A percentile compares a stretch with the other conserved stretches of the same genome.
Evolutionary conservation across 192 early-diverging fungal species (phyloP).

Genomic region (Rhizophagus sp.): DNA sequence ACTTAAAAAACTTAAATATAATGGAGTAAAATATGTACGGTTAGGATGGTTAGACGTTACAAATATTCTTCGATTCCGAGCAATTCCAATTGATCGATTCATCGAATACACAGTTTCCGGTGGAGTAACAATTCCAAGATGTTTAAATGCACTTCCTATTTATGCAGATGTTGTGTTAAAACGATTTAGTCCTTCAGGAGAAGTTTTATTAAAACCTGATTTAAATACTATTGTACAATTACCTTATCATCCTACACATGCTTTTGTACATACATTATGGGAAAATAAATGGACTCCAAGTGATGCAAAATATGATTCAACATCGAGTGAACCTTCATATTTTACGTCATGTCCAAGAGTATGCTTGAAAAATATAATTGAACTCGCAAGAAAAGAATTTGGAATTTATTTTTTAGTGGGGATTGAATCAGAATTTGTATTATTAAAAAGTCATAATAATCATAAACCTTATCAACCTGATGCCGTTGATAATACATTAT

Average conservation of each 20-base stretch:
- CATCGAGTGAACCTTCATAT: neutral
- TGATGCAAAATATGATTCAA: neutral
- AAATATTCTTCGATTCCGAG: conserved; percentile 4
- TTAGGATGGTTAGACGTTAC: neutral
- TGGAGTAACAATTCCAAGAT: neutral
- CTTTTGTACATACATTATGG: neutral
- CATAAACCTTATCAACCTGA: neutral
- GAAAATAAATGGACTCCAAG: conserved; percentile 9
- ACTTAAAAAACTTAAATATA: neutral
- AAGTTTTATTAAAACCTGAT: conserved; percentile 25
- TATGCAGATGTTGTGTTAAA: neutral
- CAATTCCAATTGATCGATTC: conserved; percentile 27
- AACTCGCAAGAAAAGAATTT: conserved; percentile 1
- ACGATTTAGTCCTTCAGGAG: neutral
- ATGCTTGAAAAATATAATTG: conserved; percentile 9
- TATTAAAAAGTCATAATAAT: neutral
- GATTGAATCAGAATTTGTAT: conserved; percentile 14
- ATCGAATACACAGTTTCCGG: neutral
- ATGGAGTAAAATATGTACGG: conserved; percentile 17
- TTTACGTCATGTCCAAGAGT: neutral
- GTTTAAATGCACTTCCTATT: neutral
- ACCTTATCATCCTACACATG: conserved; percentile 24
- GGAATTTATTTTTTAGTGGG: conserved; percentile 18
- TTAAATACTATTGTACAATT: conserved; percentile 13
- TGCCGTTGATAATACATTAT: neutral